These are phyloP conservation scores for Craspedostauros australis DNA, from an alignment of 108 stramenopile species.

Conservation along the genomic window DNA sequence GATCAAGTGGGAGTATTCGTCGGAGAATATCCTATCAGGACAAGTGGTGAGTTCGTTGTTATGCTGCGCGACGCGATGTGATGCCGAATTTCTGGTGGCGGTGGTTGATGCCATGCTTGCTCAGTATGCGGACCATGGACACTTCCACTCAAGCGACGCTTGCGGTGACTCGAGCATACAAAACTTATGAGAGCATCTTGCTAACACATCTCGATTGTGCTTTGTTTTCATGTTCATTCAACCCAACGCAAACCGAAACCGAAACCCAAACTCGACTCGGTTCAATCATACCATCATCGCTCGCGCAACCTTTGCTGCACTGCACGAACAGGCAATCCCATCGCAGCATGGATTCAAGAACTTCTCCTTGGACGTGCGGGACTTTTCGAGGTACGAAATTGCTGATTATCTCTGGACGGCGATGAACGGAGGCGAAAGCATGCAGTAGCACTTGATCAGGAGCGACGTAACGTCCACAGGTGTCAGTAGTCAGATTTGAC, in stretches of 20 bases:
- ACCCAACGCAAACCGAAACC: too few species aligned
- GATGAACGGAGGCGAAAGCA: conserved; percentile 18
- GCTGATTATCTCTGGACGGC: conserved; percentile 30
- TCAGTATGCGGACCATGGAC: too few species aligned
- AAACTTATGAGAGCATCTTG: not conserved
- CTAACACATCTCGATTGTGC: not conserved
- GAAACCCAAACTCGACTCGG: too few species aligned
- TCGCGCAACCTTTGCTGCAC: not conserved
- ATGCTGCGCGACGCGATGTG: not conserved
- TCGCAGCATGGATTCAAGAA: conserved; percentile 8
- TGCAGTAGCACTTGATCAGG: not conserved
- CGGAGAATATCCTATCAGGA: conserved; percentile 24
- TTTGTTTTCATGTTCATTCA: not conserved
- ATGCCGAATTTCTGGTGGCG: not conserved
- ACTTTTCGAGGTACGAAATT: conserved; percentile 22
- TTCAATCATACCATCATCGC: not conserved
- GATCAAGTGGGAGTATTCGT: conserved; percentile 47
- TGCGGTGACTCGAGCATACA: too few species aligned
- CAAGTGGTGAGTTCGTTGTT: conserved; percentile 30
- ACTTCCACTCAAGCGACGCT: too few species aligned
- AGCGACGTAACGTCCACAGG: not conserved
- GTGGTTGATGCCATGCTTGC: not conserved
- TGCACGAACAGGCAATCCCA: conserved; percentile 20
- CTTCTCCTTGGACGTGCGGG: conserved; percentile 32
- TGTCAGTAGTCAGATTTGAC: too few species aligned